These are phyloP conservation scores for Trametes hirsuta DNA, from an alignment of 1,284 basidiomycete species.

Conservation along the genomic window DNA sequence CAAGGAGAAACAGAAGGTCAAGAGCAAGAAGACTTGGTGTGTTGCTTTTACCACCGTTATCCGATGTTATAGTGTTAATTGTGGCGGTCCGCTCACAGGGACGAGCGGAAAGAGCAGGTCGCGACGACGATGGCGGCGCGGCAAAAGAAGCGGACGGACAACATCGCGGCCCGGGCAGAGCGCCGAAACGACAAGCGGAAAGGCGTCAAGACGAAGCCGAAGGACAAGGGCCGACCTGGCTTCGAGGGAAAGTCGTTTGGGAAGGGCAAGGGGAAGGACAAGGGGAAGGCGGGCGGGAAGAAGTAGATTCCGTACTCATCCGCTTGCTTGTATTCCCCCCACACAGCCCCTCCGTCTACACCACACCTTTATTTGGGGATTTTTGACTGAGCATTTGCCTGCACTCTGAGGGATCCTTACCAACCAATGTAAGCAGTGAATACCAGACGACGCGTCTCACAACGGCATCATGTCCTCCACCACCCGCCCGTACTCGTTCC, in stretches of 20 bases:
- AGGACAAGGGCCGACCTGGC: constrained; percentile 74
- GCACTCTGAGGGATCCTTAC: background rate
- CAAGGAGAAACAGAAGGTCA: constrained; percentile 85
- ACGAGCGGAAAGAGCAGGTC: constrained; percentile 81
- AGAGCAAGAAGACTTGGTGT: constrained; percentile 84
- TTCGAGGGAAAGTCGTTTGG: constrained; percentile 83
- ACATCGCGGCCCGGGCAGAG: constrained; percentile 83
- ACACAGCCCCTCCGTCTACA: background rate
- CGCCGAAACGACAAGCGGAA: constrained; percentile 76
- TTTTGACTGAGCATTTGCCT: background rate
- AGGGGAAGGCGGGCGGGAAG: constrained; percentile 21
- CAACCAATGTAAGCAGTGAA: background rate
- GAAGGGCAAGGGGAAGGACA: constrained; percentile 45
- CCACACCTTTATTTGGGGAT: background rate
- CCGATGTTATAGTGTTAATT: background rate
- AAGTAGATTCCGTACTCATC: constrained; percentile 5
- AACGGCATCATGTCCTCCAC: constrained; percentile 7
- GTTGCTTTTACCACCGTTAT: constrained; percentile 35
- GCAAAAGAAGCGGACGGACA: constrained; percentile 88
- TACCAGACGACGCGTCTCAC: background rate
- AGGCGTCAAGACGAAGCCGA: constrained; percentile 56
- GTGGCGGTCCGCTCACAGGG: constrained; percentile 50
- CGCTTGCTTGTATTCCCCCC: background rate
- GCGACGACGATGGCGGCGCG: constrained; percentile 74
- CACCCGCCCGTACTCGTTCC: constrained; percentile 30